Conservation (phyloP, 441 rosid genomes). For the Erodium texanum region DNA sequence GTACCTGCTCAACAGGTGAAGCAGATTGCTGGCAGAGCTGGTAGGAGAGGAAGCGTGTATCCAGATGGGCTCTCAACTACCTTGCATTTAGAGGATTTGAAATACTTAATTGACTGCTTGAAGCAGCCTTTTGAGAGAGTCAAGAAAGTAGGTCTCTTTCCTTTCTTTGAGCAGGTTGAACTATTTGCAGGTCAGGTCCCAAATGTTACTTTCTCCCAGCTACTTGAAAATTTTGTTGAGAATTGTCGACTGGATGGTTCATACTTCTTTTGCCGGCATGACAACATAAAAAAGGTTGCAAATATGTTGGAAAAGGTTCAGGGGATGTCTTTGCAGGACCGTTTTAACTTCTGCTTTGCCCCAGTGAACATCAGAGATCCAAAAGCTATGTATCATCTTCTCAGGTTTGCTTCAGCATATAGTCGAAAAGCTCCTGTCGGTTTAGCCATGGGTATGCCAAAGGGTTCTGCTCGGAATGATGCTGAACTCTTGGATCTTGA, state of each 20-base stretch:
- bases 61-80: constrained; percentile 90
- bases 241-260: constrained; percentile 78
- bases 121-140: constrained; percentile 76
- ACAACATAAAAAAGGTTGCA: constrained; percentile 82
- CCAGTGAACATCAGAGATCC: constrained; percentile 90
- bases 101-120: constrained; percentile 69
- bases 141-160: constrained; percentile 75
- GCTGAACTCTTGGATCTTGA: constrained; percentile 76
- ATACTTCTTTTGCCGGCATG: constrained; percentile 76
- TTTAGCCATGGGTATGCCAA: constrained; percentile 90
- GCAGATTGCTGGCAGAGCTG: constrained; percentile 97
- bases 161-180: constrained; percentile 93
- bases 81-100: constrained; percentile 59
- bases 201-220: constrained; percentile 42
- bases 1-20: constrained; percentile 84
- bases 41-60: constrained; percentile 79
- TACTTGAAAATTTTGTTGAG: constrained; percentile 73
- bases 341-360: constrained; percentile 95
- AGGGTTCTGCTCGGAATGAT: constrained; percentile 71
- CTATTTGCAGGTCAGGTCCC: constrained; percentile 69
- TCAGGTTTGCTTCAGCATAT: constrained; percentile 59
- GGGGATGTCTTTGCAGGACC: constrained; percentile 69
- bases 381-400: constrained; percentile 78
- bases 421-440: constrained; percentile 59
- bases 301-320: constrained; percentile 83